Percentiles rank a stretch among this genome's conserved stretches.
Evolutionary conservation across 345 rosid species (phyloP).

Genomic region (Eucalyptus polybractea): DNA sequence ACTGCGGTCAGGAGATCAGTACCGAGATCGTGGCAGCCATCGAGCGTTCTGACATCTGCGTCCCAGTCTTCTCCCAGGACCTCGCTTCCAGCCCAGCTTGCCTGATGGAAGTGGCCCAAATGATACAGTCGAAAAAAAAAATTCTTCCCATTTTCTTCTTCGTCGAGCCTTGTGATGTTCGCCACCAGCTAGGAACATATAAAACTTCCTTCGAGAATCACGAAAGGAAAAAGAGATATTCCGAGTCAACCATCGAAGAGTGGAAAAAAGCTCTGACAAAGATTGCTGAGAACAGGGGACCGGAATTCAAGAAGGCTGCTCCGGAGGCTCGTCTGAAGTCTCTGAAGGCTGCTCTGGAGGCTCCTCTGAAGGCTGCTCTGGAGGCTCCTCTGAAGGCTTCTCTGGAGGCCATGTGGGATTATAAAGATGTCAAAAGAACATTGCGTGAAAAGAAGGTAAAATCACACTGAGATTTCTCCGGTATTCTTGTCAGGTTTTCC

Average conservation of each 20-base stretch:
- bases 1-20: accelerated
- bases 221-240: not conserved
- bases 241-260: not conserved
- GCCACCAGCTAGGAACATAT: not conserved
- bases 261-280: not conserved
- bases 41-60: not conserved
- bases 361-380: not conserved
- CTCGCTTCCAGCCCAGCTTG: not conserved
- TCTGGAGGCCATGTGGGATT: not conserved
- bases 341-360: too few species aligned
- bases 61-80: not conserved
- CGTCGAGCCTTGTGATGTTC: not conserved
- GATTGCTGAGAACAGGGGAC: not conserved
- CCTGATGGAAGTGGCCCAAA: not conserved
- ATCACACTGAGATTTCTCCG: too few species aligned
- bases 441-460: too few species aligned
- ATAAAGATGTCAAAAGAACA: too few species aligned
- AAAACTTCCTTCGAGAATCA: not conserved
- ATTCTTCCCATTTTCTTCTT: not conserved
- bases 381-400: not conserved
- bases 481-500: too few species aligned
- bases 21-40: not conserved
- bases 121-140: not conserved
- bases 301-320: not conserved
- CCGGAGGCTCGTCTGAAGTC: not conserved